A percentile compares a stretch with the other conserved stretches of the same genome.
Conservation (phyloP, 176 grass and related monocot species). For the Themeda triandra region DNA sequence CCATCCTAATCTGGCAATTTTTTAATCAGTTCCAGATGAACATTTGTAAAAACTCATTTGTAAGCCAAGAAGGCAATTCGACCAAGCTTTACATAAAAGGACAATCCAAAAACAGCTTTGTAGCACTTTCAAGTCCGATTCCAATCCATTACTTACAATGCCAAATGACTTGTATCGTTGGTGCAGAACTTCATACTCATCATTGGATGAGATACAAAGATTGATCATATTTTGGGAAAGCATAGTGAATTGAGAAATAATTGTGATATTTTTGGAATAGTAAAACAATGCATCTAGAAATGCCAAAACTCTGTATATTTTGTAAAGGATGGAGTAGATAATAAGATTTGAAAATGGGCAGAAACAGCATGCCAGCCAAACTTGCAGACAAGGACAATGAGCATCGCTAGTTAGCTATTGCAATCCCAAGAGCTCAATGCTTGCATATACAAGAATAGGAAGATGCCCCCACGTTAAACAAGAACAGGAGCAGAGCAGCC, state of each 20-base stretch:
- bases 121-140: neutral
- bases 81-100: neutral
- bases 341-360: slow-evolving; percentile 61
- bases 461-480: too few relatives aligned
- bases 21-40: neutral
- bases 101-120: neutral
- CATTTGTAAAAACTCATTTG: slow-evolving; percentile 14
- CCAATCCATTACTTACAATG: too few relatives aligned
- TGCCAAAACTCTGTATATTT: too few relatives aligned
- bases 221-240: neutral
- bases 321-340: neutral
- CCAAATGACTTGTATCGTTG: neutral
- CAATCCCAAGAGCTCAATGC: slow-evolving; percentile 25
- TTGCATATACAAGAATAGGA: neutral
- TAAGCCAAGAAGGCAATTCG: neutral
- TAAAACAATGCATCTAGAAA: too few relatives aligned
- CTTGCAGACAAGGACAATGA: too few relatives aligned
- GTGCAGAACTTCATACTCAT: too few relatives aligned
- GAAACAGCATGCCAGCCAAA: slow-evolving; percentile 60
- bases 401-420: too few relatives aligned
- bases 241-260: neutral
- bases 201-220: too few relatives aligned
- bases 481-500: too few relatives aligned
- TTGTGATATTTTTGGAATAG: neutral
- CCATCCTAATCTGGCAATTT: too few relatives aligned